Conservation (phyloP, 805 yeast genomes). For the Nadsonia fulvescens region DNA sequence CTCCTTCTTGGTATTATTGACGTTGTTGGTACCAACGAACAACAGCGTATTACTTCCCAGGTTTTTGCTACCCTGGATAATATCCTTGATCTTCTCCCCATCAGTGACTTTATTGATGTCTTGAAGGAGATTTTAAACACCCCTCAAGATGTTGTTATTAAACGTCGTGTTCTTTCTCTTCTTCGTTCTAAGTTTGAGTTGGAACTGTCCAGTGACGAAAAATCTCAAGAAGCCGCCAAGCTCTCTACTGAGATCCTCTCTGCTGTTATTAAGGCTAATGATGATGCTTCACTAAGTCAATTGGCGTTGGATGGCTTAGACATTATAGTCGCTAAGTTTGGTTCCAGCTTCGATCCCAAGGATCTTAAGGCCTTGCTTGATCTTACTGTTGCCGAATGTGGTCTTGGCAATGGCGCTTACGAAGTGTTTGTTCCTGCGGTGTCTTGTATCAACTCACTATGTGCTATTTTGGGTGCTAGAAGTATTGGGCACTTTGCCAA, state of each 20-base stretch:
- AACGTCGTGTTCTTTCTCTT: constrained; percentile 43
- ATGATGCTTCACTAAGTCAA: constrained; percentile 34
- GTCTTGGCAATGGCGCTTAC: constrained; percentile 34
- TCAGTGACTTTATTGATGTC: constrained; percentile 50
- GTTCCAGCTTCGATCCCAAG: no score
- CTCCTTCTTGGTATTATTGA: no score
- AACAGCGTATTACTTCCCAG: no score
- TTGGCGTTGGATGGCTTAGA: constrained; percentile 54
- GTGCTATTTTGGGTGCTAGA: constrained; percentile 68
- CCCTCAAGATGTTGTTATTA: constrained; percentile 28
- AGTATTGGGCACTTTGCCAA: constrained; percentile 71
- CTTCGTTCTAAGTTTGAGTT: constrained; percentile 50
- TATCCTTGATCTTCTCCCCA: constrained; percentile 55
- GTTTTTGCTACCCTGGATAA: constrained; percentile 43
- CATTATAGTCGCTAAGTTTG: constrained; percentile 44
- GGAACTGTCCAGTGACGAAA: constrained; percentile 37
- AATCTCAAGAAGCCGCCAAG: constrained; percentile 33
- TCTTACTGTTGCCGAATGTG: constrained; percentile 31
- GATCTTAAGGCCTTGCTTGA: constrained; percentile 26
- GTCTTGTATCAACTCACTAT: constrained; percentile 49
- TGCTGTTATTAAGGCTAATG: constrained; percentile 8
- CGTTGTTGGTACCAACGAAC: no score
- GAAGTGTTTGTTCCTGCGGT: constrained; percentile 61
- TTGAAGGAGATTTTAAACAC: constrained; percentile 24
- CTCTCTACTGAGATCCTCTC: constrained; percentile 11